phyloP scores from a whole-genome alignment of 2,329 filamentous ascomycete species.

The Monosporascus sp. region DNA sequence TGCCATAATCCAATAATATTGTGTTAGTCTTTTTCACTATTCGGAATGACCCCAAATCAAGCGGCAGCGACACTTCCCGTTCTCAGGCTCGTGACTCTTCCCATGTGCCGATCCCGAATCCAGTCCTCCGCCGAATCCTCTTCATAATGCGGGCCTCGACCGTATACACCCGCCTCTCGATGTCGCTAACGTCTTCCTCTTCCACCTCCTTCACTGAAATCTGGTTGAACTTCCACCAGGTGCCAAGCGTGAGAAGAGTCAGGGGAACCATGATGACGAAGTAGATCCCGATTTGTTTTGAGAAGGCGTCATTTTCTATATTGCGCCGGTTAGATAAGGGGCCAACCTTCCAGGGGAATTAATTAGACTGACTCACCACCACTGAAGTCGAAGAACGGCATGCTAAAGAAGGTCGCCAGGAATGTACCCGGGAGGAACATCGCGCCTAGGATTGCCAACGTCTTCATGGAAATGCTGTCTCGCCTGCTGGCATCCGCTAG shows the following conservation, averaged over 20 bases:
- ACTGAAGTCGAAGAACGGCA: not conserved
- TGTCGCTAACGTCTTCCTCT: not conserved
- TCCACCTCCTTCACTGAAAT: not conserved
- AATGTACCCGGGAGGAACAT: slow-evolving; percentile 11
- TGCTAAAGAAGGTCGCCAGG: slow-evolving; percentile 1
- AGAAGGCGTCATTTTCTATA: not conserved
- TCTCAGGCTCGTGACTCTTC: not conserved
- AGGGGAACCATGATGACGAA: not conserved
- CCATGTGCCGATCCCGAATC: too few species aligned
- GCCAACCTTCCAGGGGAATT: not conserved
- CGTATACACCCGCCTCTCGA: too few species aligned
- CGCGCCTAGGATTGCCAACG: slow-evolving; percentile 6
- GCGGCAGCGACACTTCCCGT: not conserved
- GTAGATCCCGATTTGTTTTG: not conserved
- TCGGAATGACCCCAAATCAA: not conserved
- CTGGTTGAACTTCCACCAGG: not conserved
- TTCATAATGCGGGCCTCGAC: too few species aligned
- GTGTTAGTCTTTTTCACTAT: not conserved
- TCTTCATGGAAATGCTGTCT: slow-evolving; percentile 23
- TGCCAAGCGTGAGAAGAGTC: not conserved
- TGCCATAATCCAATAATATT: too few species aligned
- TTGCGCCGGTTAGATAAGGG: not conserved
- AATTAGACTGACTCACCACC: not conserved
- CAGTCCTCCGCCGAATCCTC: too few species aligned
- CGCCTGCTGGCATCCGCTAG: slow-evolving; percentile 13